Conservation (phyloP, 2,329 filamentous ascomycete species). For the Plectosphaerella plurivora region DNA sequence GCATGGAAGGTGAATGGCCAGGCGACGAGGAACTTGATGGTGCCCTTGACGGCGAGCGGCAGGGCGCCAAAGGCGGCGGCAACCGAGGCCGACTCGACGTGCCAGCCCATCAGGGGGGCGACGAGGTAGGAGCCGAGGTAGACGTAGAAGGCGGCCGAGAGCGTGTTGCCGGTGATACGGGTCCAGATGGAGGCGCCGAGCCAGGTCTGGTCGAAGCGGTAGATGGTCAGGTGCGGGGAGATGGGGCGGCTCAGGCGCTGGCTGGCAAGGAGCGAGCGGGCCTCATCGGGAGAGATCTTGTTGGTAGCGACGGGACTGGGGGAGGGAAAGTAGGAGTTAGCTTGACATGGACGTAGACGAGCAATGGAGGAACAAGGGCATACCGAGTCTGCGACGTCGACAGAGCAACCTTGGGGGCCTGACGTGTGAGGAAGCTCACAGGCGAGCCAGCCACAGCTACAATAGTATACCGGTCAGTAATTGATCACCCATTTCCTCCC, state of each 20-base stretch:
- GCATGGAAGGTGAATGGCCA: slow-evolving; percentile 59
- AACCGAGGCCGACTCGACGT: slow-evolving; percentile 55
- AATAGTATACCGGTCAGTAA: slow-evolving; percentile 23
- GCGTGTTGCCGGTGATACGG: slow-evolving; percentile 74
- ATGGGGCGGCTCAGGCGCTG: slow-evolving; percentile 81
- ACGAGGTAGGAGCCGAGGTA: slow-evolving; percentile 79
- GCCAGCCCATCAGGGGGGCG: slow-evolving; percentile 66
- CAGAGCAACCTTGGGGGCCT: slow-evolving; percentile 39
- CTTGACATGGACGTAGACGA: not conserved
- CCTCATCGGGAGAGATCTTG: slow-evolving; percentile 50
- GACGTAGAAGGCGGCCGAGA: slow-evolving; percentile 72
- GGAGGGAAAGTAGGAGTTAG: not conserved
- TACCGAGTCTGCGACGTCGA: slow-evolving; percentile 45
- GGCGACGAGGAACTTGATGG: slow-evolving; percentile 48
- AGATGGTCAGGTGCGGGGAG: slow-evolving; percentile 80
- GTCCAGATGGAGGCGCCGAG: slow-evolving; percentile 67
- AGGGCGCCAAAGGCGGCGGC: slow-evolving; percentile 57
- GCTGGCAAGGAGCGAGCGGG: slow-evolving; percentile 64
- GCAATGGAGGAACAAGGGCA: slow-evolving; percentile 7
- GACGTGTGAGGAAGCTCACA: slow-evolving; percentile 42
- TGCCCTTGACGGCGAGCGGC: slow-evolving; percentile 55
- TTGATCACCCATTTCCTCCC: not conserved
- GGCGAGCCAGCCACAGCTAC: slow-evolving; percentile 26
- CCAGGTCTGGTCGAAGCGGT: slow-evolving; percentile 83
- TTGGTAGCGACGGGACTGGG: slow-evolving; percentile 52